Evolutionary conservation across 495 filamentous ascomycete genomes (phyloP).

Genomic region (Cairneyella variabilis): DNA sequence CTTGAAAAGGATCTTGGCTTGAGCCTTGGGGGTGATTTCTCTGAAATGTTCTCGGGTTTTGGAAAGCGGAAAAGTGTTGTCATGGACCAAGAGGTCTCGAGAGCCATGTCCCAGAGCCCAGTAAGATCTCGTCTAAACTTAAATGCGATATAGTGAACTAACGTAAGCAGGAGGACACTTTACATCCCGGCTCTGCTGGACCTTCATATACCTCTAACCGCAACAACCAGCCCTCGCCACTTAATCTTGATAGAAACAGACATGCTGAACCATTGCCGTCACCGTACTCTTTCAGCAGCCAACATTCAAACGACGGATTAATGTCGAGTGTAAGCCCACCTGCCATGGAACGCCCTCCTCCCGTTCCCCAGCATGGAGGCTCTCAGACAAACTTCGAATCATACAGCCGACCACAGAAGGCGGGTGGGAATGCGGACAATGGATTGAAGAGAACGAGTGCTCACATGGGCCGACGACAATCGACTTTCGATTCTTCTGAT

Average conservation of each 20-base stretch:
- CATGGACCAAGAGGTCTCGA: constrained; percentile 29
- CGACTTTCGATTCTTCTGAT: constrained; percentile 34
- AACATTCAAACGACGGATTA: constrained; percentile 60
- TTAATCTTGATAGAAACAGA: constrained; percentile 49
- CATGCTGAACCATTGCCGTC: constrained; percentile 53
- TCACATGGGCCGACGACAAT: constrained; percentile 41
- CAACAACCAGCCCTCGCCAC: constrained; percentile 47
- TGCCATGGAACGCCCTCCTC: constrained; percentile 28
- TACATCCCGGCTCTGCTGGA: constrained; percentile 28
- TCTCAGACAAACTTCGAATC: constrained; percentile 13
- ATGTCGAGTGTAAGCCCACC: constrained; percentile 39
- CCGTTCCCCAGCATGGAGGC: constrained; percentile 32
- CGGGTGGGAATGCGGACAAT: constrained; percentile 29
- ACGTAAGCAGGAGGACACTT: constrained; percentile 21
- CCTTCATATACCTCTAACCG: constrained; percentile 36
- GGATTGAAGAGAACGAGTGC: constrained; percentile 46
- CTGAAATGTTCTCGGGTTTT: constrained; percentile 61
- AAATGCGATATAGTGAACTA: constrained; percentile 26
- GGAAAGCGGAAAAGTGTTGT: constrained; percentile 51
- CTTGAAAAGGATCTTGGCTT: constrained; percentile 53
- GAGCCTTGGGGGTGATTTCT: constrained; percentile 60
- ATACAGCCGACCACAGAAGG: constrained; percentile 5
- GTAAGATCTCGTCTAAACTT: constrained; percentile 13
- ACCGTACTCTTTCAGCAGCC: constrained; percentile 66
- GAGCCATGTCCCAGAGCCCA: constrained; percentile 26